Conservation (phyloP, 1,284 basidiomycete genomes). For the Sporisorium exsertum region DNA sequence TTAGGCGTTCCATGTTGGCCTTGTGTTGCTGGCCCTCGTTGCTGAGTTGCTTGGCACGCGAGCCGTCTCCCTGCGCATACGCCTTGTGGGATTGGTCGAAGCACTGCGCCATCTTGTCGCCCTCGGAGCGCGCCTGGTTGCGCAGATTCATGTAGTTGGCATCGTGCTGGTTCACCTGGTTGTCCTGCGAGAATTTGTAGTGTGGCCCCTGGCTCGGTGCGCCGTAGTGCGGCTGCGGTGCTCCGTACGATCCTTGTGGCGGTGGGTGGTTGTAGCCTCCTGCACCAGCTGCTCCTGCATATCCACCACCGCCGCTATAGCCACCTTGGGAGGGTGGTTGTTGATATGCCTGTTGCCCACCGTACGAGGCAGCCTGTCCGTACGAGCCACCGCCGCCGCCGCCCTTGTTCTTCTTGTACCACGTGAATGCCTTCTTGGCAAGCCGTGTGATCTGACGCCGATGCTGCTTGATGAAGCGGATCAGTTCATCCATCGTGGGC, state of each 20-base stretch:
- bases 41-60: constrained; percentile 83
- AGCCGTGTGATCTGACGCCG: constrained; percentile 54
- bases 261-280: constrained; percentile 46
- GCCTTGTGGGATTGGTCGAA: constrained; percentile 71
- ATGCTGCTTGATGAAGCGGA: constrained; percentile 63
- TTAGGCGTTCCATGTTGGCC: constrained; percentile 81
- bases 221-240: constrained; percentile 34
- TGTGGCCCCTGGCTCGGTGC: constrained; percentile 47
- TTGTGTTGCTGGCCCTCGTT: constrained; percentile 86
- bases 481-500: constrained; percentile 54
- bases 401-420: constrained; percentile 55
- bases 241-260: constrained; percentile 53
- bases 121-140: constrained; percentile 62
- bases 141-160: constrained; percentile 63
- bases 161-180: constrained; percentile 67
- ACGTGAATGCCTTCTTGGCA: constrained; percentile 61
- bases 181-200: constrained; percentile 57
- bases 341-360: constrained; percentile 19
- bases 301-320: constrained; percentile 15
- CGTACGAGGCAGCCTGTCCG: constrained; percentile 27
- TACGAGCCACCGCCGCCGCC: constrained; percentile 19
- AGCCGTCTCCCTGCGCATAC: constrained; percentile 80
- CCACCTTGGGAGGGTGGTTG: constrained; percentile 15
- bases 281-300: constrained; percentile 26
- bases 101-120: constrained; percentile 64